phyloP scores from a whole-genome alignment of 805 yeast species.

The Saturnispora bothae region DNA sequence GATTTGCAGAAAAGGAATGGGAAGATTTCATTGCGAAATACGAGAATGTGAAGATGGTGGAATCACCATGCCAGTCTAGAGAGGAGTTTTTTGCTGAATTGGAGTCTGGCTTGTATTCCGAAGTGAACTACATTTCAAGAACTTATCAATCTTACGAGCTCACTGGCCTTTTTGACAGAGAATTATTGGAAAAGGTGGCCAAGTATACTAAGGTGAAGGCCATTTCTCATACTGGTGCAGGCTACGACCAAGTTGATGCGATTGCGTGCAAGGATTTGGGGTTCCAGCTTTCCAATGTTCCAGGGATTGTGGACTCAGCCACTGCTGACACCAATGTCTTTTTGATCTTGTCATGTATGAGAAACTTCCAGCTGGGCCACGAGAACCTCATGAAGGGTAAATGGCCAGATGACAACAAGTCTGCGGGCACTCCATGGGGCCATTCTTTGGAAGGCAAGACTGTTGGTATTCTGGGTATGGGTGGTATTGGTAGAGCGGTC shows the following conservation, averaged over 20 bases:
- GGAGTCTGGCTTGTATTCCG: conserved; percentile 26
- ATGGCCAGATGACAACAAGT: conserved; percentile 39
- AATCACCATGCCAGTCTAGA: conserved; percentile 31
- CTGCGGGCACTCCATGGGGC: conserved; percentile 52
- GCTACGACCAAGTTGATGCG: conserved; percentile 44
- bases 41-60: conserved; percentile 34
- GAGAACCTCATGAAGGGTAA: conserved; percentile 43
- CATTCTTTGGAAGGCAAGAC: conserved; percentile 64
- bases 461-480: conserved; percentile 79
- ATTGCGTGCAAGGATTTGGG: conserved; percentile 29
- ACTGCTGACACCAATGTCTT: conserved; percentile 52
- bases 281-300: conserved; percentile 43
- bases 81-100: conserved; percentile 32
- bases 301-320: conserved; percentile 40
- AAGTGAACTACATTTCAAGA: conserved; percentile 31
- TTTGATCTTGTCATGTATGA: conserved; percentile 38
- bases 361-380: conserved; percentile 54
- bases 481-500: conserved; percentile 81
- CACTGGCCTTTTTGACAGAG: conserved; percentile 36
- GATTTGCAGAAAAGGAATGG: conserved; percentile 59
- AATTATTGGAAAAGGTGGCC: conserved; percentile 29
- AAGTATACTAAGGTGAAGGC: conserved; percentile 27
- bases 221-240: conserved; percentile 45
- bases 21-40: conserved; percentile 21
- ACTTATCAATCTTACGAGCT: conserved; percentile 29